These are phyloP conservation scores for Cicer pinnatifidum DNA, from an alignment of 306 rosid species.

Conservation along the genomic window DNA sequence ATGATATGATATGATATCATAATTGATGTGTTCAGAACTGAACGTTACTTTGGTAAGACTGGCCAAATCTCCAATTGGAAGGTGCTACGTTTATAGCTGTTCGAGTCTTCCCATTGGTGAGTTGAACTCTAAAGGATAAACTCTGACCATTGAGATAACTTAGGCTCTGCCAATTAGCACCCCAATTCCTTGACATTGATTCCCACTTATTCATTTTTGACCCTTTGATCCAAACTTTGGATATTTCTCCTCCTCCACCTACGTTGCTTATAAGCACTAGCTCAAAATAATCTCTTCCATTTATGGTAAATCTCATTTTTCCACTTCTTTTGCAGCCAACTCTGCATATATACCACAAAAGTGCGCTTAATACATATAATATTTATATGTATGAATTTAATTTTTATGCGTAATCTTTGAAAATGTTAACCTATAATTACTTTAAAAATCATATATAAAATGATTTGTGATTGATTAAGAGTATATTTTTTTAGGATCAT, in stretches of 20 bases:
- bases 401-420: too few relatives aligned
- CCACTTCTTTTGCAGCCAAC: slow-evolving; percentile 60
- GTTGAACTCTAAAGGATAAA: slow-evolving; percentile 63
- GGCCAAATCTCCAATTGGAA: slow-evolving; percentile 64
- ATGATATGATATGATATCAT: neutral
- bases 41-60: slow-evolving; percentile 52
- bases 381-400: neutral
- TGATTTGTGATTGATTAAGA: too few relatives aligned
- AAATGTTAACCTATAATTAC: too few relatives aligned
- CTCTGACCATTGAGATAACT: slow-evolving; percentile 60
- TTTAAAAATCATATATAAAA: too few relatives aligned
- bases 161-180: slow-evolving; percentile 62
- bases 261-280: slow-evolving; percentile 62
- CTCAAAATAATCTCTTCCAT: slow-evolving; percentile 59
- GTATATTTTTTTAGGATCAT: too few relatives aligned
- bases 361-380: neutral
- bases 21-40: slow-evolving; percentile 42
- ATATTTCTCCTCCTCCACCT: slow-evolving; percentile 62
- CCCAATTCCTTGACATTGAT: slow-evolving; percentile 67
- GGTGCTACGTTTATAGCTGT: slow-evolving; percentile 56
- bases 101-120: slow-evolving; percentile 46
- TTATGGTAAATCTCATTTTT: slow-evolving; percentile 61
- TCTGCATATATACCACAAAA: slow-evolving; percentile 42
- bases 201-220: slow-evolving; percentile 58
- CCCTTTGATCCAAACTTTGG: slow-evolving; percentile 63